These are phyloP conservation scores for Phytopythium delawarense DNA, from an alignment of 352 stramenopile species.

Conservation along the genomic window DNA sequence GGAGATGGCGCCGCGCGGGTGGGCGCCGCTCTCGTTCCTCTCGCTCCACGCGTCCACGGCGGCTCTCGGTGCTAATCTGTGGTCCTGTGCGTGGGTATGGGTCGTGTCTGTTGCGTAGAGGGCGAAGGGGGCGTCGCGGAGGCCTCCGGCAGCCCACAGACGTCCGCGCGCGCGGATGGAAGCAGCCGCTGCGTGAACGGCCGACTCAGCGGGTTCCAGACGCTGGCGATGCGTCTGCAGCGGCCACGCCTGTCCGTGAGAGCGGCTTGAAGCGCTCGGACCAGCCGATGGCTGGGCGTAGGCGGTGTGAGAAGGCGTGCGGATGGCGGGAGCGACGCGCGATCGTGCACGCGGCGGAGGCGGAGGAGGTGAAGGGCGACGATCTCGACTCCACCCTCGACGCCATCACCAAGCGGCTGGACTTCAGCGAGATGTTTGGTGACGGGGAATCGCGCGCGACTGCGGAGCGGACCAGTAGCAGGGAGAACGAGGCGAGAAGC, in stretches of 20 bases:
- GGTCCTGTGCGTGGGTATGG: neutral
- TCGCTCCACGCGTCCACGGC: too few species aligned
- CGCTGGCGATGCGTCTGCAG: too few species aligned
- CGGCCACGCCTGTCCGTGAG: neutral
- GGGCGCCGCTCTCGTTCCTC: too few species aligned
- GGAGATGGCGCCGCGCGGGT: too few species aligned
- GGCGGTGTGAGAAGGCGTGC: conserved; percentile 4
- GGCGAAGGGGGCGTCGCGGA: too few species aligned
- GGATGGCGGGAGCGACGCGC: neutral
- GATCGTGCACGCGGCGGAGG: neutral
- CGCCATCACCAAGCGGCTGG: neutral
- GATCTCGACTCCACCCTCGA: neutral
- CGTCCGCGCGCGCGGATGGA: too few species aligned
- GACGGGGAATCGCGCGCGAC: neutral
- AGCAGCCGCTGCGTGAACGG: neutral
- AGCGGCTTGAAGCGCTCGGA: neutral
- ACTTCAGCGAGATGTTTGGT: neutral
- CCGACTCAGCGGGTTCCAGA: too few species aligned
- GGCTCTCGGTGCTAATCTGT: too few species aligned
- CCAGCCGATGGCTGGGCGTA: neutral
- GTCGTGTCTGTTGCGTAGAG: neutral
- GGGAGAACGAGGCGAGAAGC: neutral
- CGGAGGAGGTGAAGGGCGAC: conserved; percentile 1
- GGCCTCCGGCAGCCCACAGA: neutral
- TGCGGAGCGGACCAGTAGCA: neutral